phyloP scores from a whole-genome alignment of 2,329 filamentous ascomycete genomes.

The Botrytis fabae region DNA sequence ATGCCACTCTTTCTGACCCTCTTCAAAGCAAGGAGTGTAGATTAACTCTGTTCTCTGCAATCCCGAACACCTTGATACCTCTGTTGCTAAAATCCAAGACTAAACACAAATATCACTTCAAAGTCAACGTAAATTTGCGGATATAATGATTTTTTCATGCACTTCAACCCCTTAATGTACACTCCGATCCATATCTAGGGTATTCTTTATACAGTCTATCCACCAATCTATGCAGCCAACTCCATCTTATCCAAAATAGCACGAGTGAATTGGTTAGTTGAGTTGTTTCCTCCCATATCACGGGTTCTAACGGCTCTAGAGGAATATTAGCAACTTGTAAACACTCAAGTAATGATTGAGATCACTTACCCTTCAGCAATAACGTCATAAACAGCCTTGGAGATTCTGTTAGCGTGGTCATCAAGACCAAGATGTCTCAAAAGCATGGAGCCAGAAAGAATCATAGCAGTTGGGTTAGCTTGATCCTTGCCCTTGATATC shows the following conservation, averaged over 20 bases:
- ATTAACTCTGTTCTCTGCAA: neutral
- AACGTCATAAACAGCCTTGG: constrained; percentile 73
- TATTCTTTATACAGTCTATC: constrained; percentile 35
- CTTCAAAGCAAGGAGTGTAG: neutral
- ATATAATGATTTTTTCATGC: constrained; percentile 33
- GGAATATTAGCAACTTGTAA: constrained; percentile 38
- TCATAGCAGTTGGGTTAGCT: constrained; percentile 94
- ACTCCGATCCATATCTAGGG: constrained; percentile 27
- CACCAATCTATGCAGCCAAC: constrained; percentile 41
- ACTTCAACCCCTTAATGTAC: constrained; percentile 34
- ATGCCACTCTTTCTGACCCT: neutral
- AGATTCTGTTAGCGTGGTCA: constrained; percentile 97
- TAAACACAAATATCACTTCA: neutral
- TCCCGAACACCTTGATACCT: neutral
- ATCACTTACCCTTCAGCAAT: constrained; percentile 85
- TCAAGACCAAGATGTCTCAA: constrained; percentile 95
- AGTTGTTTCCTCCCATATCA: constrained; percentile 90
- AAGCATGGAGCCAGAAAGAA: constrained; percentile 95
- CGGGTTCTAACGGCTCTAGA: constrained; percentile 79
- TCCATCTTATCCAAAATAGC: constrained; percentile 97
- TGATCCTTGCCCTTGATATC: constrained; percentile 99
- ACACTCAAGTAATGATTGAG: constrained; percentile 10
- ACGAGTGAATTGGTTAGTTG: constrained; percentile 92
- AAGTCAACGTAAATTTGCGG: neutral
- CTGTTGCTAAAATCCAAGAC: neutral